Evolutionary conservation across 345 rosid genomes (phyloP).

Genomic region (Clarkia xantiana): DNA sequence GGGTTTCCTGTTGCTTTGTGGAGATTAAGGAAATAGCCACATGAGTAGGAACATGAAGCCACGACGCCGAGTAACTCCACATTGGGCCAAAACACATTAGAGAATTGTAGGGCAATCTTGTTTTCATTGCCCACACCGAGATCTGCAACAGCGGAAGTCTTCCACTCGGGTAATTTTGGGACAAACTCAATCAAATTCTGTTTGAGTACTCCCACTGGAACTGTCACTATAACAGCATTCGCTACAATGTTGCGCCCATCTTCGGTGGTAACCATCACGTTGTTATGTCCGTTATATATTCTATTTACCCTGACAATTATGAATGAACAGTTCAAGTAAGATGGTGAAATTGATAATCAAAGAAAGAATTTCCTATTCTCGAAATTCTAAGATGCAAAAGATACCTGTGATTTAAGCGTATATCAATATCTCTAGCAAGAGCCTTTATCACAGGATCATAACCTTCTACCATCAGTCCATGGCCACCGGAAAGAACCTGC

Average conservation of each 20-base stretch:
- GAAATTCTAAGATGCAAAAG: background rate
- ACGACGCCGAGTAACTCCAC: conserved; percentile 67
- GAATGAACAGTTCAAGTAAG: background rate
- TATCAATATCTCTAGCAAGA: conserved; percentile 62
- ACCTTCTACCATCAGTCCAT: conserved; percentile 89
- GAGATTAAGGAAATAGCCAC: conserved; percentile 81
- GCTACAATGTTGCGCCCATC: conserved; percentile 46
- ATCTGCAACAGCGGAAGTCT: conserved; percentile 59
- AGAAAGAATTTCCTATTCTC: too few species aligned
- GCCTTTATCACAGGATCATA: conserved; percentile 72
- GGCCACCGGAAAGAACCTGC: conserved; percentile 81
- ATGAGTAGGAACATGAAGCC: conserved; percentile 55
- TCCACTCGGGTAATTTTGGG: conserved; percentile 78
- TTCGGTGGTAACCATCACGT: conserved; percentile 48
- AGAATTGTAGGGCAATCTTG: conserved; percentile 60
- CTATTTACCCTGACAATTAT: conserved; percentile 39
- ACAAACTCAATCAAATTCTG: conserved; percentile 67
- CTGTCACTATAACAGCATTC: conserved; percentile 64
- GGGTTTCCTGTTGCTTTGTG: conserved; percentile 82
- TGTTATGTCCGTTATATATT: conserved; percentile 31
- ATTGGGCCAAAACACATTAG: conserved; percentile 66
- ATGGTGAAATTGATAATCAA: background rate
- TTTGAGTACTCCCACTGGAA: conserved; percentile 72
- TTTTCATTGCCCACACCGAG: conserved; percentile 77
- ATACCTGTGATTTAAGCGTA: conserved; percentile 58